phyloP scores from a whole-genome alignment of 345 rosid genomes.

The Barbarea vulgaris region DNA sequence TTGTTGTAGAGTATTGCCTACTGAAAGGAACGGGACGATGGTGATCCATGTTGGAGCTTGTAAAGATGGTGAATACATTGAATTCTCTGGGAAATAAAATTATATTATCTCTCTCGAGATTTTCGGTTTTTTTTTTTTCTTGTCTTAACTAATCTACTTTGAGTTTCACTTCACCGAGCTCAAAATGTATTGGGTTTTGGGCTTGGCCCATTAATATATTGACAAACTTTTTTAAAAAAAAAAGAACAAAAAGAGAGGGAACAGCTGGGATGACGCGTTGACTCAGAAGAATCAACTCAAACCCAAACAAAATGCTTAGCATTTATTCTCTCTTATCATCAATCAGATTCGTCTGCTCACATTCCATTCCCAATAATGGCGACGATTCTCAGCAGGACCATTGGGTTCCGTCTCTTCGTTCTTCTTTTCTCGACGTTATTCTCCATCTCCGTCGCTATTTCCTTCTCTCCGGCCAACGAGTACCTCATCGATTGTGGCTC shows the following conservation, averaged over 20 bases:
- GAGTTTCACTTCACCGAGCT: not conserved
- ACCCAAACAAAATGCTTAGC: not conserved
- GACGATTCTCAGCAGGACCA: slow-evolving; percentile 16
- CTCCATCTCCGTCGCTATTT: slow-evolving; percentile 26
- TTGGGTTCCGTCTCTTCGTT: slow-evolving; percentile 16
- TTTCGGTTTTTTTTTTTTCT: not conserved
- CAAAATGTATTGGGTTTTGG: not conserved
- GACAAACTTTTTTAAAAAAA: not conserved
- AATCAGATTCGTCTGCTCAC: not conserved
- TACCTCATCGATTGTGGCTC: slow-evolving; percentile 74
- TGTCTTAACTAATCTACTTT: not conserved
- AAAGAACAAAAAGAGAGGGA: not conserved
- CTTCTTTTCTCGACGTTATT: slow-evolving; percentile 21
- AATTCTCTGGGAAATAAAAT: slow-evolving; percentile 28
- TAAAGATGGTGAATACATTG: slow-evolving; percentile 49
- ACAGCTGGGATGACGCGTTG: slow-evolving; percentile 33
- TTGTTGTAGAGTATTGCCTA: slow-evolving; percentile 52
- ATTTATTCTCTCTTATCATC: not conserved
- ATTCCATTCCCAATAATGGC: slow-evolving; percentile 33
- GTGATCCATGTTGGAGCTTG: slow-evolving; percentile 54
- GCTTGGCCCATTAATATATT: slow-evolving; percentile 11
- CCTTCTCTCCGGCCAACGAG: slow-evolving; percentile 54
- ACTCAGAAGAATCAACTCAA: slow-evolving; percentile 1
- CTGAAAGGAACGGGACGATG: slow-evolving; percentile 42
- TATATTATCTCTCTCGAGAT: not conserved